phyloP scores from a whole-genome alignment of 2,329 filamentous ascomycete species.

The Sclerotinia subarctica region DNA sequence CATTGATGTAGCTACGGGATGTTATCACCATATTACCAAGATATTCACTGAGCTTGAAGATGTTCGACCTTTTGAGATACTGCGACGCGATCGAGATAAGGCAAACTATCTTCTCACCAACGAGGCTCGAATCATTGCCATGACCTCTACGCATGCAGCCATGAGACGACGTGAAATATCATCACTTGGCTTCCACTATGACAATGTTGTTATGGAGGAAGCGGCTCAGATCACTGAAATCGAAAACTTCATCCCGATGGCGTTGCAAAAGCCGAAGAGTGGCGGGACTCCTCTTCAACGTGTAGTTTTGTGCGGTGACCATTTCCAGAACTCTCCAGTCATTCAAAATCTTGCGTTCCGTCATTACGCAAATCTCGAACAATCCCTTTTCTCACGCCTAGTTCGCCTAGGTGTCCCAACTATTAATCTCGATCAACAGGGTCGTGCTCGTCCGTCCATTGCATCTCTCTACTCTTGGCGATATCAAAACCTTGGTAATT shows the following conservation, averaged over 20 bases:
- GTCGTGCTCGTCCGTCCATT: conserved; percentile 81
- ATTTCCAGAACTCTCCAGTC: conserved; percentile 93
- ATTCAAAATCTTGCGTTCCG: conserved; percentile 93
- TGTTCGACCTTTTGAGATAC: conserved; percentile 90
- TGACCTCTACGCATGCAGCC: conserved; percentile 97
- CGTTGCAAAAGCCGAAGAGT: conserved; percentile 78
- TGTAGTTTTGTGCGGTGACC: conserved; percentile 89
- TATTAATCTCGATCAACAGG: conserved; percentile 88
- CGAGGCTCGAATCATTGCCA: conserved; percentile 95
- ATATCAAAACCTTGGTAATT: conserved; percentile 74
- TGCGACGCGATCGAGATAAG: conserved; percentile 85
- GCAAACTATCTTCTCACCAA: conserved; percentile 93
- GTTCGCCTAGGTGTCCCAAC: conserved; percentile 90
- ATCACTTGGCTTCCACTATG: conserved; percentile 89
- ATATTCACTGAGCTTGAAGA: conserved; percentile 92
- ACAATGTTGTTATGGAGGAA: conserved; percentile 98
- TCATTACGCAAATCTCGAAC: conserved; percentile 92
- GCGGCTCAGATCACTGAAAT: conserved; percentile 97
- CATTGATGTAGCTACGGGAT: conserved; percentile 76
- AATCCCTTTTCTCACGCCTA: conserved; percentile 88
- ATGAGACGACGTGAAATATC: conserved; percentile 92
- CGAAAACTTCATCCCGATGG: conserved; percentile 91
- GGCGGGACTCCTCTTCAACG: conserved; percentile 76
- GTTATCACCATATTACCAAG: conserved; percentile 82
- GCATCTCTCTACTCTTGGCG: conserved; percentile 92